phyloP scores from a whole-genome alignment of 225 moss, liverwort and hornwort genomes.

The Rhytidiadelphus loreus region DNA sequence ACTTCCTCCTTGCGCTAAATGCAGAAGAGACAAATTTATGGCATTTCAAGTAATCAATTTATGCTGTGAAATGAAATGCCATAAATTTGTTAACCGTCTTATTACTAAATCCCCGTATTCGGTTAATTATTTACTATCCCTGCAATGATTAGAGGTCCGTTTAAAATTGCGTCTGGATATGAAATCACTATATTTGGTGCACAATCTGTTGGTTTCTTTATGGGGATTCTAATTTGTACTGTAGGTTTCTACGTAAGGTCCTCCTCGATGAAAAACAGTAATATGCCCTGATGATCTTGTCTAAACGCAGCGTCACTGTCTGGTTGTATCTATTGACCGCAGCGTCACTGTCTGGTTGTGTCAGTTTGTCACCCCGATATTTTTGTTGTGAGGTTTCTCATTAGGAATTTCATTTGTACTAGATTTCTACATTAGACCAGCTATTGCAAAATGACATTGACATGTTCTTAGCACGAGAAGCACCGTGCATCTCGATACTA shows the following conservation, averaged over 20 bases:
- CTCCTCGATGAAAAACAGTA: neutral
- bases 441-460: neutral
- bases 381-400: neutral
- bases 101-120: too few relatives aligned
- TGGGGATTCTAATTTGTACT: neutral
- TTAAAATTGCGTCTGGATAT: too few relatives aligned
- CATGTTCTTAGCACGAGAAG: neutral
- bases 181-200: too few relatives aligned
- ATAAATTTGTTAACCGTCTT: too few relatives aligned
- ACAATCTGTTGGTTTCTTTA: neutral
- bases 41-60: too few relatives aligned
- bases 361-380: neutral
- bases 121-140: too few relatives aligned
- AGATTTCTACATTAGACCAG: neutral
- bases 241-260: too few relatives aligned
- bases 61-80: neutral
- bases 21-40: neutral
- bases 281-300: neutral
- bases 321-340: neutral
- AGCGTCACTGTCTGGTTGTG: neutral
- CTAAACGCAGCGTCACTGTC: neutral
- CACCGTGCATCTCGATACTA: neutral
- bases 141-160: too few relatives aligned
- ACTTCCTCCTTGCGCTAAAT: neutral
- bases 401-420: neutral